Conservation (phyloP, 164 flowering plant species). For the Amborella trichopoda region DNA sequence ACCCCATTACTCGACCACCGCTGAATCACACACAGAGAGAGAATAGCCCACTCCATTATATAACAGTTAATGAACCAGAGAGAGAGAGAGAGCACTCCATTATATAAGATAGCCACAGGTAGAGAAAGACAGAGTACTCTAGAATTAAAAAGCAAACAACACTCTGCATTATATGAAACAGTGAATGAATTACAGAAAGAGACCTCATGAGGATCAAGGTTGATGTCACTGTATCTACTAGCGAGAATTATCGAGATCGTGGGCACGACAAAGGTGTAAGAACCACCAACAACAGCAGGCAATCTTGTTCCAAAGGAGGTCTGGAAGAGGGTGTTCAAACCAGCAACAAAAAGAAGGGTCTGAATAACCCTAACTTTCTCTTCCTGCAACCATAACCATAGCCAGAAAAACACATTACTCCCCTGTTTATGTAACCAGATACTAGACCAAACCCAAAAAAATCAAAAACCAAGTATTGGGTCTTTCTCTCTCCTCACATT, state of each 20-base stretch:
- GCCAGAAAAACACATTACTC: not conserved
- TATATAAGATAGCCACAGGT: too few species aligned
- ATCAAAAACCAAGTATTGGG: not conserved
- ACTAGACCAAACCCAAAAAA: not conserved
- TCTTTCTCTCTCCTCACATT: constrained; percentile 28
- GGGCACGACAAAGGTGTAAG: constrained; percentile 66
- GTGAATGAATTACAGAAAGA: too few species aligned
- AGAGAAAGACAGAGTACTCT: too few species aligned
- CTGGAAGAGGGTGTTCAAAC: constrained; percentile 67
- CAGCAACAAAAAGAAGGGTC: constrained; percentile 84
- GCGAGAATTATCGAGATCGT: constrained; percentile 78
- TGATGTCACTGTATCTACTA: constrained; percentile 51
- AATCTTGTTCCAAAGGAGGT: constrained; percentile 78
- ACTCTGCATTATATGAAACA: too few species aligned
- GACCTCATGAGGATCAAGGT: constrained; percentile 64
- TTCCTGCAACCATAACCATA: constrained; percentile 31
- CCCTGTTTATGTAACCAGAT: not conserved
- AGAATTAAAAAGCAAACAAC: too few species aligned
- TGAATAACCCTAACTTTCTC: constrained; percentile 85
- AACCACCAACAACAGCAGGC: constrained; percentile 86
- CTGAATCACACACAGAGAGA: too few species aligned
- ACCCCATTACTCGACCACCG: too few species aligned
- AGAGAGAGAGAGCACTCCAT: too few species aligned
- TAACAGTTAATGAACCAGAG: too few species aligned
- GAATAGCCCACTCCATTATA: too few species aligned